Percentiles rank a stretch among this genome's conserved stretches.
Evolutionary conservation across 371 early-diverging fungal genomes (phyloP).

Genomic region (Saksenaea oblongispora): DNA sequence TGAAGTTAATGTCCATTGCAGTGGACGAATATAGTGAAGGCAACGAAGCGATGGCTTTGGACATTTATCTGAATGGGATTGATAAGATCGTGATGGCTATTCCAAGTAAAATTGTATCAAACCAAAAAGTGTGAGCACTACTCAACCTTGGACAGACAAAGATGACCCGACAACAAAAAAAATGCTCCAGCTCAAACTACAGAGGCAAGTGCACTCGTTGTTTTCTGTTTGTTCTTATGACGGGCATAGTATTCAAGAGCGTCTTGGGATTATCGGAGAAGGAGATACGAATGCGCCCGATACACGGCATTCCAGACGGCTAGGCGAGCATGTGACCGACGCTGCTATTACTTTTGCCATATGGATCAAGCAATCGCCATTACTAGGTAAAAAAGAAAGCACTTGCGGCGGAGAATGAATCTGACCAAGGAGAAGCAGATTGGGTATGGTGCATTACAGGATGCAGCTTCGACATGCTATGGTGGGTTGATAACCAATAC

Average conservation of each 20-base stretch:
- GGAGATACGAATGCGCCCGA: neutral
- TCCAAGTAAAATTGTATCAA: constrained; percentile 39
- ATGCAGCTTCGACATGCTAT: constrained; percentile 45
- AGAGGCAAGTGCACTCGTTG: neutral
- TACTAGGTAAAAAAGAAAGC: constrained; percentile 45
- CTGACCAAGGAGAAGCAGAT: constrained; percentile 15
- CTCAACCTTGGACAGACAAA: constrained; percentile 26
- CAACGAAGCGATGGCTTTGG: constrained; percentile 49
- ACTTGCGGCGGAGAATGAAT: neutral
- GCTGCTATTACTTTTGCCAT: constrained; percentile 55
- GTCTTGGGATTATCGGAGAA: neutral
- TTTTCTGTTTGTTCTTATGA: constrained; percentile 5
- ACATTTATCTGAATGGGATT: constrained; percentile 54
- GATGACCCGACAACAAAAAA: constrained; percentile 30
- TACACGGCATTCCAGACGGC: constrained; percentile 17
- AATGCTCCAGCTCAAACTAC: constrained; percentile 17
- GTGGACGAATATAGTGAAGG: constrained; percentile 56
- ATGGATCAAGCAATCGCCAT: constrained; percentile 63
- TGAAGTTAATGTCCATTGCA: constrained; percentile 53
- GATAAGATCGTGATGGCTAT: constrained; percentile 56
- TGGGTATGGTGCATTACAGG: constrained; percentile 36
- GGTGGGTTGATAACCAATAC: constrained; percentile 56
- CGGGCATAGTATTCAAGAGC: neutral
- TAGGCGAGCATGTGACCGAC: constrained; percentile 48
- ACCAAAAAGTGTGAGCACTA: neutral